These are phyloP conservation scores for Boletus rubescentipes DNA, from an alignment of 768 basidiomycete species.

Conservation along the genomic window DNA sequence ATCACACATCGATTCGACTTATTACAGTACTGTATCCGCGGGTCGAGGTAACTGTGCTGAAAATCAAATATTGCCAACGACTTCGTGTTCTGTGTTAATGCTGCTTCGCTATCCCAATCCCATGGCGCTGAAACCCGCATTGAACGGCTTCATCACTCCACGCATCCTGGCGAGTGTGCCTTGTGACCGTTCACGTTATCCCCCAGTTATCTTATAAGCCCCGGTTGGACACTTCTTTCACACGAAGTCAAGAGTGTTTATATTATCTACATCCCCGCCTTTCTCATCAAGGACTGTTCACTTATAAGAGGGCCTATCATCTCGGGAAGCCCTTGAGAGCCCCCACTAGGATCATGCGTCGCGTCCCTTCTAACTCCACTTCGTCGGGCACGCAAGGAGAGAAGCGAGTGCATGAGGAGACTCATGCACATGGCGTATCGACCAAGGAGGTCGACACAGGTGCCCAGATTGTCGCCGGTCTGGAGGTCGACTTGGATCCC, in stretches of 20 bases:
- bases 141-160: background rate
- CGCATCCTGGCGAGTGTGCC: background rate
- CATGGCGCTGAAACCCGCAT: too few relatives aligned
- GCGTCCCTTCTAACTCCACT: constrained; percentile 3
- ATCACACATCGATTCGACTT: background rate
- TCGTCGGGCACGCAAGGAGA: constrained; percentile 15
- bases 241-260: background rate
- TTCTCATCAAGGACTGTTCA: background rate
- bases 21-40: background rate
- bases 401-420: constrained; percentile 5
- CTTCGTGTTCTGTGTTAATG: background rate
- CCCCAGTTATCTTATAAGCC: background rate
- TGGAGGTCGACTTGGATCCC: constrained; percentile 46
- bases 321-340: background rate
- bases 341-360: background rate
- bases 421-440: constrained; percentile 30
- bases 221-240: constrained; percentile 5
- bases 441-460: constrained; percentile 59
- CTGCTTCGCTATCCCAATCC: too few relatives aligned
- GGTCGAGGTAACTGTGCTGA: background rate
- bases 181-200: constrained; percentile 13
- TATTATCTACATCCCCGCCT: background rate
- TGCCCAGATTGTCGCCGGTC: constrained; percentile 53
- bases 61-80: background rate
- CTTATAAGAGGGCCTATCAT: constrained; percentile 5